Conservation (phyloP, 108 stramenopile genomes). For the Cyclotella cryptica region DNA sequence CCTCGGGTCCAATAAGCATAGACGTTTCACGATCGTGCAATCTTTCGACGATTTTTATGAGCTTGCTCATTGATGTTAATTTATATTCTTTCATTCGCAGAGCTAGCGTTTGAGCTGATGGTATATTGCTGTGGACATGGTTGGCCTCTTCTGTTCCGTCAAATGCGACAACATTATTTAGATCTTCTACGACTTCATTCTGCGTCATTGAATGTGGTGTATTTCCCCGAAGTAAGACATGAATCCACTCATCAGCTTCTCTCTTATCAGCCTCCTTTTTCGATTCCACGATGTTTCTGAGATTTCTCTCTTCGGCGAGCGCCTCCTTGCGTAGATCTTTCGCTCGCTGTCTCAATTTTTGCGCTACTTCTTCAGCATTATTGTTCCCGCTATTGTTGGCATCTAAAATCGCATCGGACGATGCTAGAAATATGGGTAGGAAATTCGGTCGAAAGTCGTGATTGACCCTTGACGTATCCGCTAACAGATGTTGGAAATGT, state of each 20-base stretch:
- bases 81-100: conserved; percentile 47
- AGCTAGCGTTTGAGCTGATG: conserved; percentile 41
- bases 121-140: conserved; percentile 6
- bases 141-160: not conserved
- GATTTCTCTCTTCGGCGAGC: conserved; percentile 42
- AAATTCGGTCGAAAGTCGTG: no score
- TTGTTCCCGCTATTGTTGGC: conserved; percentile 2
- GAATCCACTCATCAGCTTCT: conserved; percentile 51
- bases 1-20: conserved; percentile 35
- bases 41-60: conserved; percentile 58
- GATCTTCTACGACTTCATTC: not conserved
- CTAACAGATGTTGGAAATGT: no score
- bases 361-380: conserved; percentile 40
- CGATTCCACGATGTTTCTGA: conserved; percentile 32
- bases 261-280: conserved; percentile 36
- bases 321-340: conserved; percentile 59
- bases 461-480: no score
- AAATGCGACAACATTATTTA: not conserved
- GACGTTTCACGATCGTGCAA: conserved; percentile 55
- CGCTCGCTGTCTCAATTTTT: conserved; percentile 57
- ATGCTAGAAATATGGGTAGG: not conserved
- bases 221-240: conserved; percentile 24
- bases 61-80: conserved; percentile 40
- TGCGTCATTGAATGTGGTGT: not conserved
- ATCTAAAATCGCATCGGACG: not conserved